Conservation (phyloP, 225 moss, liverwort and hornwort genomes). For the Asterella californica region DNA sequence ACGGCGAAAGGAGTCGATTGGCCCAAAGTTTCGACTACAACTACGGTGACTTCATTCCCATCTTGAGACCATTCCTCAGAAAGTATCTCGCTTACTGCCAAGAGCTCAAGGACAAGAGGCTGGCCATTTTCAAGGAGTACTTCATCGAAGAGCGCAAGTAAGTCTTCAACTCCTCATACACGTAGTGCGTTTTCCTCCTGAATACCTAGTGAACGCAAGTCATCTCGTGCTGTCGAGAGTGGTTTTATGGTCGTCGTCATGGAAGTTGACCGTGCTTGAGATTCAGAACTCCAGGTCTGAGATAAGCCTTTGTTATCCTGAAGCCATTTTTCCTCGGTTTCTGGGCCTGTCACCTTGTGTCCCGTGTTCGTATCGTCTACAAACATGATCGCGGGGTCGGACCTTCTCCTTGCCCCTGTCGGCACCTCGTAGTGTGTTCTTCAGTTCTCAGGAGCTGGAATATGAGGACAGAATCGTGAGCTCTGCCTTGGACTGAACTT, state of each 20-base stretch:
- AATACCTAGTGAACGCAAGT: not conserved
- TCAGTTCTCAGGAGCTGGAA: not conserved
- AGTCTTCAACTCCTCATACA: not conserved
- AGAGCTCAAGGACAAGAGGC: constrained; percentile 62
- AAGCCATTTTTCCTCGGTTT: too few relatives aligned
- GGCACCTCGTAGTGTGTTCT: not conserved
- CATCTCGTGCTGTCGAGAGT: not conserved
- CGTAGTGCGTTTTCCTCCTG: not conserved
- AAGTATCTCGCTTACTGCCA: constrained; percentile 40
- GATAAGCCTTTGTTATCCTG: too few relatives aligned
- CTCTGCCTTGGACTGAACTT: not conserved
- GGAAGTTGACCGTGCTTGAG: too few relatives aligned
- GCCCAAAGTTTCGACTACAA: constrained; percentile 89
- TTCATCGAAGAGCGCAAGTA: constrained; percentile 57
- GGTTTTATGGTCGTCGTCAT: not conserved
- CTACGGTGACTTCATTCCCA: constrained; percentile 83
- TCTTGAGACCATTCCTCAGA: constrained; percentile 68
- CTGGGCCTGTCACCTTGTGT: not conserved
- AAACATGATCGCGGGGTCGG: not conserved
- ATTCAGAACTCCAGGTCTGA: too few relatives aligned
- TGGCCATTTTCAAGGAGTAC: constrained; percentile 67
- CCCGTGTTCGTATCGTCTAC: not conserved
- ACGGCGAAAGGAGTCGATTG: constrained; percentile 49
- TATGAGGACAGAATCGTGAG: not conserved
- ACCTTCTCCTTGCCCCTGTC: not conserved